Conservation (phyloP, 371 early-diverging fungal species). For the Cokeromyces recurvatus region DNA sequence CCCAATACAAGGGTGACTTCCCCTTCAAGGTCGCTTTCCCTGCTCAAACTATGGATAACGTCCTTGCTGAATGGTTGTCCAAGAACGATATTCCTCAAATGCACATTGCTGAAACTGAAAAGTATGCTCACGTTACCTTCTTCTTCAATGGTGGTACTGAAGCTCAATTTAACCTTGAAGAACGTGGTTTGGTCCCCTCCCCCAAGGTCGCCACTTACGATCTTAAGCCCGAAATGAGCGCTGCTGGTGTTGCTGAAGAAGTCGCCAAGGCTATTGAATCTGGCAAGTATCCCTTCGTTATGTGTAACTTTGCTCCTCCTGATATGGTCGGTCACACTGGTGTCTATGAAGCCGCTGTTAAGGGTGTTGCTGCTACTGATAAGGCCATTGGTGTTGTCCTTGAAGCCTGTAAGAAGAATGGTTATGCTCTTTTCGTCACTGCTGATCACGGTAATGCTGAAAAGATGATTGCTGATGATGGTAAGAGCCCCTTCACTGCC, state of each 20-base stretch:
- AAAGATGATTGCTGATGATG: constrained; percentile 92
- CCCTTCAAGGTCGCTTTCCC: constrained; percentile 92
- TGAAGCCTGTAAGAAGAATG: constrained; percentile 85
- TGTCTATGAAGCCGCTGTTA: constrained; percentile 87
- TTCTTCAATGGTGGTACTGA: constrained; percentile 99
- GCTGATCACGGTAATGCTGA: constrained; percentile 99
- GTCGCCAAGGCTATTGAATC: constrained; percentile 80
- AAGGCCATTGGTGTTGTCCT: constrained; percentile 91
- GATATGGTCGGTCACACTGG: constrained; percentile 99
- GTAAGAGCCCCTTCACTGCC: constrained; percentile 89
- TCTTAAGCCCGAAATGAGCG: constrained; percentile 94
- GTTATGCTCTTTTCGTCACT: constrained; percentile 94
- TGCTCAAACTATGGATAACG: constrained; percentile 94
- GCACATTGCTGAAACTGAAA: constrained; percentile 99
- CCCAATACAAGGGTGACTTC: constrained; percentile 96
- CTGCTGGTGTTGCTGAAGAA: constrained; percentile 83
- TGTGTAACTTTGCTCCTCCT: constrained; percentile 99
- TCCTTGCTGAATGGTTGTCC: constrained; percentile 95
- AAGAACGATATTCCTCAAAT: constrained; percentile 83
- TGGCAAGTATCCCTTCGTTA: constrained; percentile 90
- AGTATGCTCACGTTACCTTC: constrained; percentile 99
- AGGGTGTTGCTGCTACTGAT: constrained; percentile 95
- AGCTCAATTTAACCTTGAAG: constrained; percentile 82
- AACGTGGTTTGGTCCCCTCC: constrained; percentile 87
- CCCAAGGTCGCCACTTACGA: constrained; percentile 98